Percentiles rank a stretch among this genome's conserved stretches.
phyloP scores from a whole-genome alignment of 2,329 filamentous ascomycete genomes.

The Colletotrichum sp. region DNA sequence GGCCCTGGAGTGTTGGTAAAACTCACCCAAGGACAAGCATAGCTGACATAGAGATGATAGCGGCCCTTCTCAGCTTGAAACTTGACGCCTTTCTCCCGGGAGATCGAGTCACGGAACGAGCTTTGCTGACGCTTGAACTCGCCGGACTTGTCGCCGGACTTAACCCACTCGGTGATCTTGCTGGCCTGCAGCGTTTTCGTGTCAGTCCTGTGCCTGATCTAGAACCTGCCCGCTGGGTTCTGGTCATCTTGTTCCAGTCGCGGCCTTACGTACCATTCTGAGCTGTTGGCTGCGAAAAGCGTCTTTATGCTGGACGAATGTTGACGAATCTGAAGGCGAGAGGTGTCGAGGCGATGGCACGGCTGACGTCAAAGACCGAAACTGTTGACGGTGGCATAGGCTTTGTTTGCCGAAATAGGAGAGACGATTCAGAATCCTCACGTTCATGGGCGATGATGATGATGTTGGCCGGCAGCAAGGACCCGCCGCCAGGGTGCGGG shows the following conservation, averaged over 20 bases:
- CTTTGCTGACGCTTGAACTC: slow-evolving; percentile 92
- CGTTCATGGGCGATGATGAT: neutral
- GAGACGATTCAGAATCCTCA: neutral
- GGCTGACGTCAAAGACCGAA: neutral
- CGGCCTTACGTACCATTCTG: slow-evolving; percentile 8
- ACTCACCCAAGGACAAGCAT: slow-evolving; percentile 86
- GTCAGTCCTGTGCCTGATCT: neutral
- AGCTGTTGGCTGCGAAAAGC: neutral
- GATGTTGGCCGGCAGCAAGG: neutral
- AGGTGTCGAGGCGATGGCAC: neutral
- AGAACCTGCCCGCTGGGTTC: neutral
- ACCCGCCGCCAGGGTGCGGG: neutral
- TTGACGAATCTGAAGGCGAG: neutral
- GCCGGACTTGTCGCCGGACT: slow-evolving; percentile 76
- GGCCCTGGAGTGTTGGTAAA: neutral
- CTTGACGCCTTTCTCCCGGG: slow-evolving; percentile 70
- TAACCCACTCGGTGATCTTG: slow-evolving; percentile 85
- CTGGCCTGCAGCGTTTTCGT: slow-evolving; percentile 22
- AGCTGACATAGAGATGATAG: slow-evolving; percentile 95
- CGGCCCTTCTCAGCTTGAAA: slow-evolving; percentile 87
- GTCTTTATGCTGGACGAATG: neutral
- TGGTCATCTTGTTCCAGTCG: neutral
- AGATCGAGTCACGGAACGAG: slow-evolving; percentile 82
- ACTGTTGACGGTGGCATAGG: neutral
- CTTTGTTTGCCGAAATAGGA: neutral